Evolutionary conservation across 805 yeast species (phyloP), one percentile per base, ranked within the genome.

Genomic region (Blastobotrys peoriensis): DNA sequence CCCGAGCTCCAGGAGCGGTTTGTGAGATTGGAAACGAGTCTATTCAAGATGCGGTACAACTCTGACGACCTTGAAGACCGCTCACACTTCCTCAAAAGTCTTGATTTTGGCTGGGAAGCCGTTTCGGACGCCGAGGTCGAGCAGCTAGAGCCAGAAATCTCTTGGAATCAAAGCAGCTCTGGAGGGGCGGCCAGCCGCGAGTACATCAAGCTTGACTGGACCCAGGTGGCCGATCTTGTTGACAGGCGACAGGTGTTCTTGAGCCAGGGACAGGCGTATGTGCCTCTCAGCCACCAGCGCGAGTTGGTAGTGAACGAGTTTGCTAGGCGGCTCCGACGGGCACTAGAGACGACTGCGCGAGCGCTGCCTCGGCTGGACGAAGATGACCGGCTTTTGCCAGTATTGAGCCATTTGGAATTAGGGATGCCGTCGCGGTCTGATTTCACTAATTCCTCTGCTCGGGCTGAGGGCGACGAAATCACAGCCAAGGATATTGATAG

Each of bases 141-240:
- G 2, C 63, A 65, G 23, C 60, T 79, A 25, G 64, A 73, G 13
- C 70, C 69, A 2, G 67, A 76, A 38, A 61, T 88, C 41, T 72
- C 65, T 43, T 74, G 78, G 10, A 84, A 36, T 66, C 79, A 40
- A 38, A 36, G 16, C 18, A 51, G 43, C 53, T 65, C 27, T 51
- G 64, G 30, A 66, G 68, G 36, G 46, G 48, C 41, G 40, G 46
- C 81, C 45, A 70, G 69, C 40, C 73, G 68, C 40, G 94, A 86
- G 55, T 86, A 83, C 58, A 85, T 86, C 62, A 87, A 85, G 63
- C 76, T 93, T 40, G 95, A 95, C 2, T 91, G 89, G 68, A 94
- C 86, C 58, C 78, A 77, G 52, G 95, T 89, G 3, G 74, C 85
- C 17, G 89, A 83, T 45, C 71, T 93, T 40, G 76, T 93, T 1